phyloP scores from a whole-genome alignment of 441 rosid species.

The Cnidoscolus chayamansa region DNA sequence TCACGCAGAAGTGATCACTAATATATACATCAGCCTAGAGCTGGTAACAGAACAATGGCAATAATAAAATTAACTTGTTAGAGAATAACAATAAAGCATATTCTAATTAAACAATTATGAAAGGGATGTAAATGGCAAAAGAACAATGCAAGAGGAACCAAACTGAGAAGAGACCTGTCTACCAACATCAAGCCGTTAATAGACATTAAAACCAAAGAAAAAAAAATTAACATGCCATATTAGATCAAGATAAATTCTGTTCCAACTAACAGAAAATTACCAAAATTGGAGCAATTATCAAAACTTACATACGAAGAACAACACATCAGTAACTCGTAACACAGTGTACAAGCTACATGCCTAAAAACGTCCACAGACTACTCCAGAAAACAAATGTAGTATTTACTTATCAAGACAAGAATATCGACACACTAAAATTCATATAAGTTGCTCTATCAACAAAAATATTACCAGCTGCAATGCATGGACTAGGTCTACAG shows the following conservation, averaged over 20 bases:
- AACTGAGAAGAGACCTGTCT: neutral
- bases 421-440: neutral
- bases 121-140: neutral
- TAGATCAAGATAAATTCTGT: neutral
- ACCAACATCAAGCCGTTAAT: neutral
- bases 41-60: neutral
- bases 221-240: neutral
- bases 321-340: neutral
- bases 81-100: neutral
- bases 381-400: neutral
- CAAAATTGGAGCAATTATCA: neutral
- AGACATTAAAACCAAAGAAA: neutral
- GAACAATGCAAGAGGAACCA: neutral
- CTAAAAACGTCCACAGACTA: neutral
- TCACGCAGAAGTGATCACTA: neutral
- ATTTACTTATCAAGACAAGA: neutral
- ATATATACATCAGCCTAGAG: neutral
- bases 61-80: neutral
- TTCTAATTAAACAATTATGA: neutral
- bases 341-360: constrained; percentile 7
- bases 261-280: neutral
- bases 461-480: neutral
- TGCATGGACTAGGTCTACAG: constrained; percentile 4
- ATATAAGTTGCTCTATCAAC: neutral
- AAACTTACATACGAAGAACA: neutral